These are phyloP conservation scores for Venturiaceae sp. DNA, from an alignment of 2,329 filamentous ascomycete species.

Conservation along the genomic window DNA sequence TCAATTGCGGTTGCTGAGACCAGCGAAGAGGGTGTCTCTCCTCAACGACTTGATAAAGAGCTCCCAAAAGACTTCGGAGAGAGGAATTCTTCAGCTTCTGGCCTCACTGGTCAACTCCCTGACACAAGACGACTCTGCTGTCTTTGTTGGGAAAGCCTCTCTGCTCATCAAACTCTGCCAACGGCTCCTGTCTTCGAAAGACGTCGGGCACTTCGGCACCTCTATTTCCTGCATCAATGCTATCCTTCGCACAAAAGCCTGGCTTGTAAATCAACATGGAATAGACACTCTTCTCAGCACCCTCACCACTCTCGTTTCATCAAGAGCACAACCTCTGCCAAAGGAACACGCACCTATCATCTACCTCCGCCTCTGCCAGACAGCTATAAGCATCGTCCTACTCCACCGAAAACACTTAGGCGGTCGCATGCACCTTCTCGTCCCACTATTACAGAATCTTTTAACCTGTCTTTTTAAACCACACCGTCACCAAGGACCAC, in stretches of 20 bases:
- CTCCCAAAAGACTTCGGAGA: neutral
- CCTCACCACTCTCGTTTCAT: slow-evolving; percentile 24
- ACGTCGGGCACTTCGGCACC: slow-evolving; percentile 1
- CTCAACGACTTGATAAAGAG: neutral
- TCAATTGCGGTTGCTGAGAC: neutral
- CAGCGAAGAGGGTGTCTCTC: neutral
- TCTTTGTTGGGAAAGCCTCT: neutral
- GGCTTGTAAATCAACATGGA: slow-evolving; percentile 31
- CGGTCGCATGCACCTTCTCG: slow-evolving; percentile 50
- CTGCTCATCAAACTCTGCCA: neutral
- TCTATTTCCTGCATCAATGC: neutral
- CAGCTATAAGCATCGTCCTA: slow-evolving; percentile 43
- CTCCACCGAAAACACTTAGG: slow-evolving; percentile 48
- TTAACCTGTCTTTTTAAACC: slow-evolving; percentile 43
- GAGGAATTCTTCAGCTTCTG: neutral
- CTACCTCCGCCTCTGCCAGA: slow-evolving; percentile 44
- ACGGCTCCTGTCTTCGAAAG: neutral
- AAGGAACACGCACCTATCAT: slow-evolving; percentile 27
- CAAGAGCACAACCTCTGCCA: slow-evolving; percentile 17
- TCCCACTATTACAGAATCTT: slow-evolving; percentile 44
- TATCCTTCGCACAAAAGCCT: slow-evolving; percentile 14
- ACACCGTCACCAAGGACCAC: neutral
- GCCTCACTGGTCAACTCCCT: neutral
- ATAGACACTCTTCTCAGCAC: slow-evolving; percentile 30
- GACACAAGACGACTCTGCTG: neutral